Evolutionary conservation across 163 green algal genomes (phyloP).

Genomic region (Chloroidium sp.): DNA sequence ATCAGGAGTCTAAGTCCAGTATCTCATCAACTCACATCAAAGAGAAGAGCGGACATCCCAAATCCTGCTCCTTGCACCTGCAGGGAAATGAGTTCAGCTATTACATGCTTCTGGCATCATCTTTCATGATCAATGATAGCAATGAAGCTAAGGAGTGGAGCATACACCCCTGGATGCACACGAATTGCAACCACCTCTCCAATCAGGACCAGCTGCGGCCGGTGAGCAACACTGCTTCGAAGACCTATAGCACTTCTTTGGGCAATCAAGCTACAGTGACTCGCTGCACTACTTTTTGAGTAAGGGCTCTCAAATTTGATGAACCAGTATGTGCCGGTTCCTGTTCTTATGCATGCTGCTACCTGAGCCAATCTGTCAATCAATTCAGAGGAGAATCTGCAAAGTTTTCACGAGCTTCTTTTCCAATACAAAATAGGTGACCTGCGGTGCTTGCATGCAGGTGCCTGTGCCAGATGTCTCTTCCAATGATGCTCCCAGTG

Average conservation of each 20-base stretch:
- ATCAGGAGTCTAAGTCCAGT: no score
- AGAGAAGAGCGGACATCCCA: not conserved
- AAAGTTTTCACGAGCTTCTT: no score
- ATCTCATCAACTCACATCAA: not conserved
- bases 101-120: constrained; percentile 89
- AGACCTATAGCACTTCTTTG: no score
- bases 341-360: no score
- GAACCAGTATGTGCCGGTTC: no score
- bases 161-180: constrained; percentile 78
- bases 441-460: constrained; percentile 4
- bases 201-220: constrained; percentile 54
- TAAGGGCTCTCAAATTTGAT: no score
- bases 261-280: no score
- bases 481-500: not conserved
- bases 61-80: not conserved
- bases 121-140: constrained; percentile 85
- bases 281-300: no score
- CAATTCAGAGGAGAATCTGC: no score
- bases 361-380: no score
- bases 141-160: constrained; percentile 45
- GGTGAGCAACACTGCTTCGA: constrained; percentile 20
- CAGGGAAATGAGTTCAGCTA: constrained; percentile 73
- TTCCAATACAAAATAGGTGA: no score
- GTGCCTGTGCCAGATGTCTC: constrained; percentile 64
- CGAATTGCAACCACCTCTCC: constrained; percentile 68